A percentile compares a stretch with the other conserved stretches of the same genome.
phyloP scores from a whole-genome alignment of 2,329 filamentous ascomycete species.

The Aspergillus transmontanensis region DNA sequence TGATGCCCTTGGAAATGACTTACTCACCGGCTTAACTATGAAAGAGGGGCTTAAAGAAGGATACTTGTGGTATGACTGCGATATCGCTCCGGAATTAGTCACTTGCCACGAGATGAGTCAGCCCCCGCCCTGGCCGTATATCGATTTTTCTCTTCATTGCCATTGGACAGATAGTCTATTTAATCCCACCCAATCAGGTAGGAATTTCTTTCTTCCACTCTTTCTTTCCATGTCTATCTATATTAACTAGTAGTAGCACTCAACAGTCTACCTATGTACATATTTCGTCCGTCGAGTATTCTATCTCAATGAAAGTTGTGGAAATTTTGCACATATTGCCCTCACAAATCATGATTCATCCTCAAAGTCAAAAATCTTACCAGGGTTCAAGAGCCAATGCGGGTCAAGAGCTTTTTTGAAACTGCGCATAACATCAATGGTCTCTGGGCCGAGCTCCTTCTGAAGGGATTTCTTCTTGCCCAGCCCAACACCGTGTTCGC shows the following conservation, averaged over 20 bases:
- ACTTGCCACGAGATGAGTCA: slow-evolving; percentile 30
- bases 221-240: background rate
- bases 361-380: slow-evolving; percentile 78
- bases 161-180: background rate
- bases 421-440: slow-evolving; percentile 79
- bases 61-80: slow-evolving; percentile 30
- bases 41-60: slow-evolving; percentile 19
- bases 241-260: background rate
- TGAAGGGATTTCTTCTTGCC: slow-evolving; percentile 81
- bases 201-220: background rate
- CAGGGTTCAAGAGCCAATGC: slow-evolving; percentile 86
- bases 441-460: slow-evolving; percentile 78
- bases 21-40: slow-evolving; percentile 25
- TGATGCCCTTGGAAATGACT: background rate
- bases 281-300: background rate
- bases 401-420: slow-evolving; percentile 85
- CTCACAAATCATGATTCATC: slow-evolving; percentile 13
- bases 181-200: background rate
- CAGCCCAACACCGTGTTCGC: slow-evolving; percentile 83
- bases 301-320: background rate
- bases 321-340: no score
- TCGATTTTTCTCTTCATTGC: slow-evolving; percentile 9
- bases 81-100: slow-evolving; percentile 32
- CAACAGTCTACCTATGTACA: background rate
- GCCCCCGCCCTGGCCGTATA: slow-evolving; percentile 8